phyloP scores from a whole-genome alignment of 805 yeast species.

The Saccharomycopsis microspora region DNA sequence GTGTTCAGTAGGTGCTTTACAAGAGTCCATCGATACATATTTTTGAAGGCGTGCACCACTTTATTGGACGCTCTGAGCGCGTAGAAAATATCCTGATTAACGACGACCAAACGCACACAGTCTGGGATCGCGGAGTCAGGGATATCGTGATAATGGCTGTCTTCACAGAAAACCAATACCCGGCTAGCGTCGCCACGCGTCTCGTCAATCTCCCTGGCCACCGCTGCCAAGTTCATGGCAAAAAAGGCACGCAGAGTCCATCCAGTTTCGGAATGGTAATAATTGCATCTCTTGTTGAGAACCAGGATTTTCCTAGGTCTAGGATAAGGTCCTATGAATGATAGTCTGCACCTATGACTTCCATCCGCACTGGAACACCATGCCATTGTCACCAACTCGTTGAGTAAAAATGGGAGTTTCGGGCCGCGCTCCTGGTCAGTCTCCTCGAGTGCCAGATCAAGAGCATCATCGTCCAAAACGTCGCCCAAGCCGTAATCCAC shows the following conservation, averaged over 20 bases:
- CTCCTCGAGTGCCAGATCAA: not conserved
- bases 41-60: not conserved
- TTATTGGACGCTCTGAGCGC: not conserved
- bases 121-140: conserved; percentile 5
- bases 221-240: not conserved
- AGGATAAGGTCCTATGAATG: conserved; percentile 3
- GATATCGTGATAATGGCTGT: not conserved
- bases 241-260: conserved; percentile 2
- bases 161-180: not conserved
- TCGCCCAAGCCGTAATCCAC: not conserved
- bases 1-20: conserved; percentile 1
- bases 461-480: not conserved
- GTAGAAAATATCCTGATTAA: not conserved
- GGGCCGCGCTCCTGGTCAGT: not conserved
- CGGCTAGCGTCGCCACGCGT: not conserved
- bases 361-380: conserved; percentile 4
- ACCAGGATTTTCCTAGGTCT: not conserved
- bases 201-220: not conserved
- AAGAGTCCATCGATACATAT: not conserved
- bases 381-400: conserved; percentile 4
- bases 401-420: not conserved
- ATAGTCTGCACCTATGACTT: not conserved
- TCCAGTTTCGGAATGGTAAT: conserved; percentile 2
- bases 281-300: conserved; percentile 1
- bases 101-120: not conserved